Conservation (phyloP, 306 rosid genomes). For the Gleditsia sinensis region DNA sequence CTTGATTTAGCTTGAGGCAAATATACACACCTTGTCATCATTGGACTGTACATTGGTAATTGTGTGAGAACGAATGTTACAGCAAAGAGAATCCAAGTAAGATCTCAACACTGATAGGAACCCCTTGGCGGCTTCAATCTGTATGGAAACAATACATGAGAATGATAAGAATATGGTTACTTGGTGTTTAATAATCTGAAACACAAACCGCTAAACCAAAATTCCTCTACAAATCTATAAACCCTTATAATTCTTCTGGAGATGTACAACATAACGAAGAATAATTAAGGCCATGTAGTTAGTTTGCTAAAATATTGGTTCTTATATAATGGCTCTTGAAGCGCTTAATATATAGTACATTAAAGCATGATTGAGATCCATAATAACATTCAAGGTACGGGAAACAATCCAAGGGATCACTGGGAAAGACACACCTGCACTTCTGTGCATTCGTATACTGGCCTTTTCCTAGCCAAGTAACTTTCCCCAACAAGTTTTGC, state of each 20-base stretch:
- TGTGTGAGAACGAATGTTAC: slow-evolving; percentile 88
- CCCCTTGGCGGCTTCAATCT: slow-evolving; percentile 88
- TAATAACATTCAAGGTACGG: background rate
- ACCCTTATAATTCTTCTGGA: slow-evolving; percentile 2
- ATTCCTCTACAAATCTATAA: slow-evolving; percentile 3
- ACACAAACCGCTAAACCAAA: background rate
- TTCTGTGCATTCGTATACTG: slow-evolving; percentile 81
- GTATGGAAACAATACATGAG: slow-evolving; percentile 15
- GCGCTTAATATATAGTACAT: slow-evolving; percentile 4
- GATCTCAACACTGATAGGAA: slow-evolving; percentile 73
- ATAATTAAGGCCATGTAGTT: background rate
- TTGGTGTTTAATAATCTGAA: slow-evolving; percentile 12
- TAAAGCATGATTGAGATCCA: slow-evolving; percentile 7
- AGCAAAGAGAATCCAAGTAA: slow-evolving; percentile 93
- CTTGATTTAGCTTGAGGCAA: background rate
- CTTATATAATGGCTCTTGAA: background rate
- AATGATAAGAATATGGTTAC: slow-evolving; percentile 16
- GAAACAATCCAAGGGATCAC: background rate
- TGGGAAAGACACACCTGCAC: slow-evolving; percentile 67
- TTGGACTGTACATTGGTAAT: slow-evolving; percentile 98
- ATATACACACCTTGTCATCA: slow-evolving; percentile 83
- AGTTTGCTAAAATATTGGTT: background rate
- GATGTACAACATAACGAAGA: slow-evolving; percentile 16
- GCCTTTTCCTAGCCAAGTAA: slow-evolving; percentile 88
- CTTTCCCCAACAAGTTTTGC: slow-evolving; percentile 95